Conservation (phyloP, 2,329 filamentous ascomycete genomes). For the Alternaria sp. region DNA sequence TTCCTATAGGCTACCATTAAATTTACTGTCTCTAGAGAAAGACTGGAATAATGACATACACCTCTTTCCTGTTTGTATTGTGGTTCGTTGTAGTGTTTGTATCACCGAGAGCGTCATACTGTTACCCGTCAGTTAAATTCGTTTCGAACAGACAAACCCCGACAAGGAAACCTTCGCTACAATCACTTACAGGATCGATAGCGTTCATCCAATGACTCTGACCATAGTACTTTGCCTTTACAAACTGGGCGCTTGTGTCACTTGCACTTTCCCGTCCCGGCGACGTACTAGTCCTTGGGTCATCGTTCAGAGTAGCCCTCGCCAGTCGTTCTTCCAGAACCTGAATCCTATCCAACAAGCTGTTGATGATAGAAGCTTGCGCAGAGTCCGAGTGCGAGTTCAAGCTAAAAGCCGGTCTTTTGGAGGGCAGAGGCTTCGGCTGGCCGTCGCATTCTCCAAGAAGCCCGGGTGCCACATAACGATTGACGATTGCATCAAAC, state of each 20-base stretch:
- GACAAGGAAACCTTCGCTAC: neutral
- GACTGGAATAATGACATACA: neutral
- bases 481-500: constrained; percentile 18
- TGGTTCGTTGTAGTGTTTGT: constrained; percentile 40
- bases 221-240: constrained; percentile 64
- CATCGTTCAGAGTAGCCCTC: neutral
- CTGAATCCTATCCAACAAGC: constrained; percentile 6
- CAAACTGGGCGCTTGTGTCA: constrained; percentile 14
- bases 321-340: constrained; percentile 8
- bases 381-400: neutral
- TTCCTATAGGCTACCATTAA: neutral
- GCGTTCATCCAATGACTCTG: constrained; percentile 58
- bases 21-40: neutral
- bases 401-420: neutral
- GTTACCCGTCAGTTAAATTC: neutral
- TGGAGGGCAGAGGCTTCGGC: neutral
- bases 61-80: constrained; percentile 47
- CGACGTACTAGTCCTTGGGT: neutral
- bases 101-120: constrained; percentile 28
- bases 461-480: constrained; percentile 23
- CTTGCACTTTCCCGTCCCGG: neutral
- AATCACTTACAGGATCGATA: constrained; percentile 35
- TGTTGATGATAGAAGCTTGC: constrained; percentile 4
- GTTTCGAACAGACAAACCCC: fast-evolving
- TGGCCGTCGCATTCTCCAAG: constrained; percentile 14